phyloP scores from a whole-genome alignment of 345 rosid species.

The Laguncularia racemosa region DNA sequence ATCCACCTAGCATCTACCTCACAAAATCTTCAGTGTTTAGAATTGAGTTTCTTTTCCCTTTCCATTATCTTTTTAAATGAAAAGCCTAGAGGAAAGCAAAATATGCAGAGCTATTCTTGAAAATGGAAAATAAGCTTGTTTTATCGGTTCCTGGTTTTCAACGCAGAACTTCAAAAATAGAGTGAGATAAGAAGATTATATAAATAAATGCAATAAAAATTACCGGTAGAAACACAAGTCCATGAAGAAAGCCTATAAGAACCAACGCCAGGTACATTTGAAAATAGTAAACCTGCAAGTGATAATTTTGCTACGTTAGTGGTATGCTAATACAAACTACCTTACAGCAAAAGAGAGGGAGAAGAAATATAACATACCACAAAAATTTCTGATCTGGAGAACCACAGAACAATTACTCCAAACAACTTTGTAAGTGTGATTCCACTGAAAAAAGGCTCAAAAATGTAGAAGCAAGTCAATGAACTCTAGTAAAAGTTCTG shows the following conservation, averaged over 20 bases:
- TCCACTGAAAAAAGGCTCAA: conserved; percentile 45
- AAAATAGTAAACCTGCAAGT: conserved; percentile 86
- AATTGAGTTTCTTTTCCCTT: too few relatives aligned
- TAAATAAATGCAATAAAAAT: conserved; percentile 18
- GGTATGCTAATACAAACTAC: not conserved
- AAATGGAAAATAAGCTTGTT: too few relatives aligned
- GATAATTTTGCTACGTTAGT: not conserved
- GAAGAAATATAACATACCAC: conserved; percentile 43
- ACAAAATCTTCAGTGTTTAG: too few relatives aligned
- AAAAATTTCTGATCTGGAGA: conserved; percentile 83
- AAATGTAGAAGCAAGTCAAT: not conserved
- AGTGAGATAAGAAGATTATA: not conserved
- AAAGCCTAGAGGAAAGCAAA: too few relatives aligned
- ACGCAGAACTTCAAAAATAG: too few relatives aligned
- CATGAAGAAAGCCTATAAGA: conserved; percentile 80
- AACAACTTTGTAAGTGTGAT: conserved; percentile 87
- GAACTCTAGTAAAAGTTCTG: too few relatives aligned
- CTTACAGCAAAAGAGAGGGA: conserved; percentile 6
- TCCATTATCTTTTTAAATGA: too few relatives aligned
- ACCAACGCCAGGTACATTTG: conserved; percentile 92
- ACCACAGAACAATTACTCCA: conserved; percentile 84
- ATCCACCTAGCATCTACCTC: too few relatives aligned
- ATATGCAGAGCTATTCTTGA: too few relatives aligned
- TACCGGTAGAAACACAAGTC: conserved; percentile 88
- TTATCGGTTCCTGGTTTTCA: too few relatives aligned